phyloP scores from a whole-genome alignment of 2,329 filamentous ascomycete genomes.

The Cytospora leucostoma region DNA sequence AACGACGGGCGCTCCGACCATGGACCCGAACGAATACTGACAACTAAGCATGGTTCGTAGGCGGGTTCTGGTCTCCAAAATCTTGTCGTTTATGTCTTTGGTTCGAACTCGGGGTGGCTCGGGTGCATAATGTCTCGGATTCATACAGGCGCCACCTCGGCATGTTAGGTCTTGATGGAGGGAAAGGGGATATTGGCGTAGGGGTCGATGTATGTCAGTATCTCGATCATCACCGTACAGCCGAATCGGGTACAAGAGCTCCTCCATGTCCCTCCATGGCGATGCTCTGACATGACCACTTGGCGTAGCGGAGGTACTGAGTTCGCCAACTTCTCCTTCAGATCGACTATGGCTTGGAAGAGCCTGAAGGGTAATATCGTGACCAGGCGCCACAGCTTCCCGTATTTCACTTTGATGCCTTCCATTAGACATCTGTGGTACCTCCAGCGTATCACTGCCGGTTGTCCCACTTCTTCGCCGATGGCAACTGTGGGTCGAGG shows the following conservation, averaged over 20 bases:
- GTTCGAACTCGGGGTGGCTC: slow-evolving; percentile 24
- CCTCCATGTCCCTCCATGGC: slow-evolving; percentile 34
- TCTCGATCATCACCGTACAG: slow-evolving; percentile 29
- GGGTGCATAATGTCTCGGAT: slow-evolving; percentile 5
- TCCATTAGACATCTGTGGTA: not conserved
- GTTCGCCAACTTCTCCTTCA: not conserved
- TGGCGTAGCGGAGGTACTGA: not conserved
- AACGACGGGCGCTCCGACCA: slow-evolving; percentile 33
- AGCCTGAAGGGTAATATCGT: not conserved
- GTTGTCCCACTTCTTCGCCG: not conserved
- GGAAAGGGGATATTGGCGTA: slow-evolving; percentile 29
- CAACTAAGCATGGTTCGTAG: slow-evolving; percentile 33
- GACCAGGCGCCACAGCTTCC: not conserved
- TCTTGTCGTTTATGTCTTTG: slow-evolving; percentile 10
- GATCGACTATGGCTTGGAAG: not conserved
- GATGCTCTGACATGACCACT: slow-evolving; percentile 26
- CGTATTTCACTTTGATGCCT: not conserved
- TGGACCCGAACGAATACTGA: slow-evolving; percentile 33
- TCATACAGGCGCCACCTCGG: slow-evolving; percentile 1
- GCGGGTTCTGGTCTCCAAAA: slow-evolving; percentile 29
- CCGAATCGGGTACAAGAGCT: slow-evolving; percentile 30
- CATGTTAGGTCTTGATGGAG: not conserved
- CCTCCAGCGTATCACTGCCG: not conserved
- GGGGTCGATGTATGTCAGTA: slow-evolving; percentile 23
- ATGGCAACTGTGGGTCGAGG: not conserved